These are phyloP conservation scores for Stagonosporopsis chrysanthemi DNA, from an alignment of 2,329 filamentous ascomycete genomes.

Conservation along the genomic window DNA sequence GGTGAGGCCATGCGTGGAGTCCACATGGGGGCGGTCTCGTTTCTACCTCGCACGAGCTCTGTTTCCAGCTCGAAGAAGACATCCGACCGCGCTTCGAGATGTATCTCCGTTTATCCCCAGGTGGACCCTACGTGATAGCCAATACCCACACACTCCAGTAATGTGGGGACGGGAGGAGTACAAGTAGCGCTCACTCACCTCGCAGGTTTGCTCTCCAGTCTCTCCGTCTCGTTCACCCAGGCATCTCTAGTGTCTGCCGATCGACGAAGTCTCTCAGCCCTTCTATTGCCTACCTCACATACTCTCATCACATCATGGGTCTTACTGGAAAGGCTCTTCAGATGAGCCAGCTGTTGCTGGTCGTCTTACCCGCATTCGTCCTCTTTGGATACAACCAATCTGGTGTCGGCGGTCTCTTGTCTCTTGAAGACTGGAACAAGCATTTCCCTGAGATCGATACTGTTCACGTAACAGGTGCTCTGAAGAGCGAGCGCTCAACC, in stretches of 20 bases:
- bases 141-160: constrained; percentile 26
- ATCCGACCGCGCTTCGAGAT: constrained; percentile 7
- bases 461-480: constrained; percentile 51
- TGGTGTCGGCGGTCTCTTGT: constrained; percentile 58
- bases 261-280: constrained; percentile 15
- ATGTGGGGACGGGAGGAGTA: constrained; percentile 32
- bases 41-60: constrained; percentile 5
- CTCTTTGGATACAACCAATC: constrained; percentile 63
- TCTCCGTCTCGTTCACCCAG: constrained; percentile 17
- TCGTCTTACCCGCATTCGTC: constrained; percentile 54
- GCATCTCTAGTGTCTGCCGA: constrained; percentile 10
- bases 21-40: constrained; percentile 13
- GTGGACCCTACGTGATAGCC: constrained; percentile 14
- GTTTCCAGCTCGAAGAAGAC: constrained; percentile 9
- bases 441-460: constrained; percentile 61
- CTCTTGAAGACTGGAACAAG: constrained; percentile 50
- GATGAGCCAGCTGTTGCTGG: constrained; percentile 46
- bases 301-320: constrained; percentile 20
- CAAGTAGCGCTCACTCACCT: constrained; percentile 26
- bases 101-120: constrained; percentile 11
- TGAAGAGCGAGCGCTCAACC: constrained; percentile 55
- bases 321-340: constrained; percentile 39
- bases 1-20: constrained; percentile 17
- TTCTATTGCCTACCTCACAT: background rate
- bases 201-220: constrained; percentile 9